Base-by-base conservation (phyloP, 75 land plant genomes). In the Pinus tabuliformis region DNA sequence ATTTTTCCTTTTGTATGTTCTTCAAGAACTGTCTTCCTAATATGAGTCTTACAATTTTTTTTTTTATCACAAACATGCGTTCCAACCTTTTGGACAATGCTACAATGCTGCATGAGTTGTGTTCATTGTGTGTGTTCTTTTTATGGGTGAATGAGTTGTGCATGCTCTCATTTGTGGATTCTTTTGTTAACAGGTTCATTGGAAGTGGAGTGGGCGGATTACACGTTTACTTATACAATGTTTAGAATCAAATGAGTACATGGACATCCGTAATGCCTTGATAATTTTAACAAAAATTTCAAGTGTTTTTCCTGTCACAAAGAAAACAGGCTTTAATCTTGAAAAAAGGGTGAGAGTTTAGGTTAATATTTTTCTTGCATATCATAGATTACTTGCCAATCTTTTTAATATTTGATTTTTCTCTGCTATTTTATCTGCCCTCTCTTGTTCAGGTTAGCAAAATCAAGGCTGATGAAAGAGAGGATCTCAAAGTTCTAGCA, bases 181-280 rank as follows among this genome's bases (percentile, higher is more conserved):
- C 1, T 64, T 36, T 78, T 60, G 28, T 18, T 82, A 12, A 56
- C 37, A 97, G 99, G 94, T 95, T 49, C 95, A 94, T 63, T 92
- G 90, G 90, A 97, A 97, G 81, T 97, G 99, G 99, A 95, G 89
- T 68, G 80, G 79, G 62, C 87, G 94, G 60, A 89, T 97, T 63
- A 92, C 99, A 30, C 63, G 85, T 39, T 58, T 92, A 60, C 86
- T 97, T 66, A 83, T 92, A 11, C 99, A 95, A 70, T 97, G 99
- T 79, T 81, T 97, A 82, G 99, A 97, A 75, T 97, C 99, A 16
- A 78, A 88, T 63, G 99, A 97, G 56, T 97, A 92, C 59, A 95
- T 97, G 93, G 99, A 97, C 77, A 97, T 95, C 60, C 85, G 99
- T 22, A 97, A 97, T 86, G 98, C 98, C 36, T 85, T 97, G 45